A percentile compares a stretch with the other conserved stretches of the same genome.
Conservation (phyloP, 495 filamentous ascomycete species). For the Xylaria sp. region DNA sequence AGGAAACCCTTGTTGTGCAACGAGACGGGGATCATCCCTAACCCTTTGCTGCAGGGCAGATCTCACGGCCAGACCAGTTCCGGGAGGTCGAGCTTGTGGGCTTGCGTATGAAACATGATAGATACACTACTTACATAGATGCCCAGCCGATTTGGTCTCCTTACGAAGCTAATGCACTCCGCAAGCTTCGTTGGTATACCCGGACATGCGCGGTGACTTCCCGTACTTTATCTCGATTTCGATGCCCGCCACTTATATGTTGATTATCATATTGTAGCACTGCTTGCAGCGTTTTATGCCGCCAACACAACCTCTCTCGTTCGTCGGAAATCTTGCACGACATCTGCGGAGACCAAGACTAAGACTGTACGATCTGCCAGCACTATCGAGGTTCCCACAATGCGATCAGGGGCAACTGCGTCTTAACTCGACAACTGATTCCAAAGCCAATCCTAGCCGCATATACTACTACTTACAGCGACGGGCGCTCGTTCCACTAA, state of each 20-base stretch:
- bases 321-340: background rate
- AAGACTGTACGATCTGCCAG: background rate
- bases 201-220: background rate
- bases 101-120: slow-evolving; percentile 14
- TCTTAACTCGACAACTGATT: background rate
- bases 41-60: slow-evolving; percentile 26
- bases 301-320: background rate
- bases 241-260: background rate
- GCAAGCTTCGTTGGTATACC: slow-evolving; percentile 16
- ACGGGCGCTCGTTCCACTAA: slow-evolving; percentile 1
- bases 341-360: background rate
- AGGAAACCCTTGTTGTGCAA: slow-evolving; percentile 24
- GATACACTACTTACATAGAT: background rate
- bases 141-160: slow-evolving; percentile 11
- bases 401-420: slow-evolving; percentile 6
- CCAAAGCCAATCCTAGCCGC: slow-evolving; percentile 5
- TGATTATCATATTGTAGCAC: background rate
- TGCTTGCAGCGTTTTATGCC: background rate
- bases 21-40: slow-evolving; percentile 23
- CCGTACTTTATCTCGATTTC: background rate
- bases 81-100: slow-evolving; percentile 15
- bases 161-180: slow-evolving; percentile 12
- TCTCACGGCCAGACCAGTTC: slow-evolving; percentile 23
- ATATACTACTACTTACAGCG: slow-evolving; percentile 1
- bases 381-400: background rate